Base-by-base conservation (phyloP, 2,329 filamentous ascomycete genomes). In the Colletotrichum australisinense region DNA sequence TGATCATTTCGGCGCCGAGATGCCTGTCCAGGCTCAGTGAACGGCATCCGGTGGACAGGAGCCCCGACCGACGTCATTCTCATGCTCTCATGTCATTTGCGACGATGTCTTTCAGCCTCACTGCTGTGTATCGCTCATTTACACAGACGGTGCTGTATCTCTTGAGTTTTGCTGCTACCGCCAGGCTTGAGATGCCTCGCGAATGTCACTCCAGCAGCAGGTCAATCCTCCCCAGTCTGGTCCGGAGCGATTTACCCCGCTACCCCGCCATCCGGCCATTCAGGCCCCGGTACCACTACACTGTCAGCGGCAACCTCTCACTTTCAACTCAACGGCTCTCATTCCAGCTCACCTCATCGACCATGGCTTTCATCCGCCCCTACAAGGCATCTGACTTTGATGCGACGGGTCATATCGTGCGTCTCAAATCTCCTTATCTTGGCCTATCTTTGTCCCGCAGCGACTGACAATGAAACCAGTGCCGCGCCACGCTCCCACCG, bases 281-380 rank as follows among this genome's bases (percentile, higher is more conserved):
- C 16, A 49, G 42, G 42, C 19, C 42, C 42, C 19, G 42, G 42
- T 49, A 22, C 4, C 42, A 22, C 42, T 22, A 22, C 42, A 22
- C 16, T 49, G 8, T 1, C 16, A 49, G 12, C 26, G 53, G 26
- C 53, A 28, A 24, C 14, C 26, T 56, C 11, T 56, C 26, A 56
- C 26, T 28, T 56, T 28, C 53, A 56, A 56, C 42, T 49, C 42
- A 49, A 49, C 19, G 42, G 3, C 42, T 49, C 26, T 22, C 53
- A 14, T 56, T 28, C 24, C 22, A 26, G 14, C 32, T 26, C 58
- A 14, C 16, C 32, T n/a, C 24, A 12, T n/a, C 8, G 2, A 42
- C 52, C 57, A 87, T 87, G 85, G 84, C 85, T 3, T 86, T 85
- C 76, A 86, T 88, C 63, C 81, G 86, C 65, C 81, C 78, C 3